Evolutionary conservation across 495 filamentous ascomycete genomes (phyloP), one percentile per base, ranked within the genome.

Genomic region (Cryomyces antarcticus): DNA sequence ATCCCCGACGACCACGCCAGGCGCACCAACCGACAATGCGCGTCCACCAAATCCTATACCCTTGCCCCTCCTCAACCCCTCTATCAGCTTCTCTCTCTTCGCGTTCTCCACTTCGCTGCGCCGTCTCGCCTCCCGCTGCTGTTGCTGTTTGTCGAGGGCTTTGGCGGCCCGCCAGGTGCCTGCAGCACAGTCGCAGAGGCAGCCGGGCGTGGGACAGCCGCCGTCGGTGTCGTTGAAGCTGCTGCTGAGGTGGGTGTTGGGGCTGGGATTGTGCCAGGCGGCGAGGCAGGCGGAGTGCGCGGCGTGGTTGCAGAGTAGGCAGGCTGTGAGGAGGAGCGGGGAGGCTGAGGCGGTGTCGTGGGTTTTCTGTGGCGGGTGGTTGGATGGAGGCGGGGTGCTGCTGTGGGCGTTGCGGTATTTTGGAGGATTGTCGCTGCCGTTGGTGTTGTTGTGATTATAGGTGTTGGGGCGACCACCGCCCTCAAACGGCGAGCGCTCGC

Each of bases 291-390:
- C 45, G 0, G 50, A 46, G 41, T 63, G 61, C 7, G 49, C 53
- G 36, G 46, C 47, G 39, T 63, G 61, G 10, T 50, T 51, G 49
- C 61, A 63, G 7, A 54, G 43, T 31, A 52, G 43, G 52, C 61
- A 63, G 31, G 49, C 49, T 5, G 54, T 46, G 50, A 57, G 51
- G 24, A 63, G 39, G 27, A 27, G 33, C 11, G 13, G 24, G 12
- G 48, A 9, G 46, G 43, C 0, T 33, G 36, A n/a, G 30, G 13
- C 17, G 31, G 28, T 11, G 11, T 41, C 29, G 17, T 24, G 17
- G 17, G 17, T 24, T 24, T 24, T 2, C 2, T 24, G 17, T 24
- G 17, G 17, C 30, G 39, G 28, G 31, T 30, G 28, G 43, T 12
- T 12, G 28, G 24, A 1, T 34, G 17, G 7, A n/a, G 13, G 1